A percentile compares a stretch with the other conserved stretches of the same genome.
phyloP scores from a whole-genome alignment of 805 yeast species.

The Lipomyces orientalis region DNA sequence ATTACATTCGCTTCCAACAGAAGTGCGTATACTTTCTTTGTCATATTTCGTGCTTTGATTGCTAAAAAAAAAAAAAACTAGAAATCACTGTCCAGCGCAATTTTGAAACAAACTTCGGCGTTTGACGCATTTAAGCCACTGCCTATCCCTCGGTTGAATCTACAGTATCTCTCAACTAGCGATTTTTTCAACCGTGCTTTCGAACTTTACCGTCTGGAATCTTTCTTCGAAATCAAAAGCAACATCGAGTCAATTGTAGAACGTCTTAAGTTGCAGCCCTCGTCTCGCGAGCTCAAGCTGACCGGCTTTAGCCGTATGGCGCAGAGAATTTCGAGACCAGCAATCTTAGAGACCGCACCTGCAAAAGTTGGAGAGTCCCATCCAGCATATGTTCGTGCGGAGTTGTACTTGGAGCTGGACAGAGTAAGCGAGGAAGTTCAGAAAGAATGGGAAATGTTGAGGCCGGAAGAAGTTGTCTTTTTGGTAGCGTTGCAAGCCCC shows the following conservation, averaged over 20 bases:
- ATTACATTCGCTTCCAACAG: conserved; percentile 27
- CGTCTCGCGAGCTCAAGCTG: conserved; percentile 22
- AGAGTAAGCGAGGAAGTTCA: conserved; percentile 18
- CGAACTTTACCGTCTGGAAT: conserved; percentile 37
- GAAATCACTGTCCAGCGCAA: conserved; percentile 12
- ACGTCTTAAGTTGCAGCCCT: conserved; percentile 34
- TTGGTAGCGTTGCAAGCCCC: conserved; percentile 38
- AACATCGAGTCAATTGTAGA: conserved; percentile 38
- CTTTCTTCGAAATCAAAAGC: conserved; percentile 35
- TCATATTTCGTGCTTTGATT: neutral
- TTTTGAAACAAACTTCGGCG: conserved; percentile 17
- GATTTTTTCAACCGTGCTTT: conserved; percentile 43
- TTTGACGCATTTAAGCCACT: conserved; percentile 21
- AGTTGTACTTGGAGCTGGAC: conserved; percentile 39
- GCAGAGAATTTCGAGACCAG: conserved; percentile 24
- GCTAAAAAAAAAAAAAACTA: conserved; percentile 1
- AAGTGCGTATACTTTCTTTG: neutral
- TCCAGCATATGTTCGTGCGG: conserved; percentile 42
- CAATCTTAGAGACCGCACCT: conserved; percentile 38
- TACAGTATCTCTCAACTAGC: conserved; percentile 43
- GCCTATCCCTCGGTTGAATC: conserved; percentile 39
- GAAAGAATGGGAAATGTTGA: conserved; percentile 43
- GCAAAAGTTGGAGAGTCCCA: conserved; percentile 40
- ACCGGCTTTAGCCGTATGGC: conserved; percentile 41
- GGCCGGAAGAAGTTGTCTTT: conserved; percentile 41